Base-by-base conservation (phyloP, 306 rosid species). In the Gleditsia sinensis region DNA sequence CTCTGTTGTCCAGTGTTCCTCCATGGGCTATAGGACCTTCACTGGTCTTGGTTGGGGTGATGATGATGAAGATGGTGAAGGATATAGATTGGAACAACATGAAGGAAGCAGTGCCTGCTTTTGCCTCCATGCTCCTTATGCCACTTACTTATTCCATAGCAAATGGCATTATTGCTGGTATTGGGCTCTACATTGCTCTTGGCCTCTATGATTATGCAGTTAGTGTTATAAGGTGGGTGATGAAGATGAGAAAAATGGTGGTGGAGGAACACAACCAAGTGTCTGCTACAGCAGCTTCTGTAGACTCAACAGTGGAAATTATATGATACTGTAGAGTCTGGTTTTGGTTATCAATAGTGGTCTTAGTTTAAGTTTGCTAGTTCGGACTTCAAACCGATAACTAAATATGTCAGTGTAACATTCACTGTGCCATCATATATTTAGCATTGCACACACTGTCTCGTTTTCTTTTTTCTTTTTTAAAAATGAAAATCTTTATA, bases 11-110 rank as follows among this genome's bases (percentile, higher is more conserved):
- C 0, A 92, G 97, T 67, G 97, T 94, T 61, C 99, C 99, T 51
- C 89, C 97, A 12, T 94, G 99, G 98, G 99, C 99, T 1, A 78
- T 88, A 10, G 99, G 99, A 9, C 96, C 99, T 45, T 92, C 99
- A 20, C 74, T 94, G 3, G 90, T 94, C 27, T 69, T 94, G 87
- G 99, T 94, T 49, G 98, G 99, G n/a, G 96, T 86, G 71, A 92
- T 92, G 95, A 94, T 87, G 99, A 92, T 92, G 95, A 92, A 83
- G 82, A 96, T 85, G 70, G 96, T 90, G 80, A 90, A 82, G 86
- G 96, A 92, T 68, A 88, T 94, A n/a, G 82, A 94, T 2, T 94
- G 99, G 98, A 81, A 1, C 1, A 77, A 90, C 45, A 76, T 76
- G 62, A 92, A 86, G 62, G 92, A 84, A 0, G 90, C 97, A 5